Base-by-base conservation (phyloP, 2,329 filamentous ascomycete species). In the Albophoma yamanashiensis region DNA sequence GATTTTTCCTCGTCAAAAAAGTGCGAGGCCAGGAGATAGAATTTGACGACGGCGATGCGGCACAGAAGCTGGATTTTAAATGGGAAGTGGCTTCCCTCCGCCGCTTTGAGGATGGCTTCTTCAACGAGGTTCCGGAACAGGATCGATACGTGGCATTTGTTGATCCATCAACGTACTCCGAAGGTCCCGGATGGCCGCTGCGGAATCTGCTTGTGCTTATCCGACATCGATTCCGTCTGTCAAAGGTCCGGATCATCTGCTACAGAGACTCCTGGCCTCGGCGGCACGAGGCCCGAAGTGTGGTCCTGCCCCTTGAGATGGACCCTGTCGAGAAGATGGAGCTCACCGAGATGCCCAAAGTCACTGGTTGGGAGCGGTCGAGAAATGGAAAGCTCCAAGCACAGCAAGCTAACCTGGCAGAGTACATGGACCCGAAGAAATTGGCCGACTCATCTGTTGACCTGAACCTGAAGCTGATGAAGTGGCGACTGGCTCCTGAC, bases 401-500 rank as follows among this genome's bases (percentile, higher is more conserved):
- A 20, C 87, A 89, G 65, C 82, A 88, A 22, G 91, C 91, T 17
- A 91, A 95, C 68, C 80, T 99, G 11, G 89, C 89, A 25, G 91
- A 94, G 67, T 96, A 96, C 67, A 93, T 99, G 89, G 92, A 99
- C 69, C 93, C 94, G 8, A 79, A 82, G 40, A 87, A 87, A 68
- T 79, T 97, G 22, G 94, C 94, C 27, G 92, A 97, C 70, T 92
- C 96, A 71, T 92, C 92, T 0, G 93, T 97, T 12, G 94, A 99
- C 69, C 81, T 99, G 61, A 99, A 99, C 69, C 80, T 97, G 62
- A 97, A 97, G 75, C 82, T 99, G 61, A 99, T 99, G 87, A 99
- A 97, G 76, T 99, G 94, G 94, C 87, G 94, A 45, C 91, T 99
- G 67, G 91, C 92, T 9, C 94, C 94, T 0, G 87, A 87, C 57